Base-by-base conservation (phyloP, 1,284 basidiomycete species). In the Ceratobasidium sp. region DNA sequence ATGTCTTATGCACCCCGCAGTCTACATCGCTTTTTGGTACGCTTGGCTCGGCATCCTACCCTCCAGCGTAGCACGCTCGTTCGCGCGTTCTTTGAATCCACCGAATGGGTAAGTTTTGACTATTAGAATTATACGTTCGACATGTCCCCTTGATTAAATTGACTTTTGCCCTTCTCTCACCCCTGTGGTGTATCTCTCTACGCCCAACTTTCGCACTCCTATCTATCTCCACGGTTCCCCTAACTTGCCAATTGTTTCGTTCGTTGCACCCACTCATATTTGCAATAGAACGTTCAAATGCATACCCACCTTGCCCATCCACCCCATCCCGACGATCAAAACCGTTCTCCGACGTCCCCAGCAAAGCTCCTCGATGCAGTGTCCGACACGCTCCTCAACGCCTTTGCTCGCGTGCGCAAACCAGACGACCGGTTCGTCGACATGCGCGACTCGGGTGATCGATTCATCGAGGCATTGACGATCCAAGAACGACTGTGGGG, bases 311-410 rank as follows among this genome's bases (percentile, higher is more conserved):
- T 95, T 70, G 94, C 95, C 5, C 94, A 96, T 81, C 95, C 95
- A 1, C 95, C 94, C 25, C 89, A 89, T 15, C 91, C 92, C 15
- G 95, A 96, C 80, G 71, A 74, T 22, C 71, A 65, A 51, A 65
- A 74, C 22, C 71, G 71, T 17, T 74, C 71, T 1, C 71, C 71
- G 19, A 65, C 71, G 11, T 74, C 71, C 11, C 89, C 91, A 9
- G 88, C 91, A 0, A 87, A 90, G 0, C 86, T 98, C 56, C 91
- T 98, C 76, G 97, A 99, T 85, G 96, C 95, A 79, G 87, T 99
- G 71, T 97, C 96, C 54, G 97, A 99, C 84, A 96, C 95, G 15
- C 90, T 99, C 44, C 87, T 99, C 73, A 99, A 99, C 70, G 95
- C 95, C 0, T 99, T 99, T 82, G 90, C 95, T 25, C 93, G 94